Base-by-base conservation (phyloP, 495 filamentous ascomycete genomes). In the Penicillium goetzii region DNA sequence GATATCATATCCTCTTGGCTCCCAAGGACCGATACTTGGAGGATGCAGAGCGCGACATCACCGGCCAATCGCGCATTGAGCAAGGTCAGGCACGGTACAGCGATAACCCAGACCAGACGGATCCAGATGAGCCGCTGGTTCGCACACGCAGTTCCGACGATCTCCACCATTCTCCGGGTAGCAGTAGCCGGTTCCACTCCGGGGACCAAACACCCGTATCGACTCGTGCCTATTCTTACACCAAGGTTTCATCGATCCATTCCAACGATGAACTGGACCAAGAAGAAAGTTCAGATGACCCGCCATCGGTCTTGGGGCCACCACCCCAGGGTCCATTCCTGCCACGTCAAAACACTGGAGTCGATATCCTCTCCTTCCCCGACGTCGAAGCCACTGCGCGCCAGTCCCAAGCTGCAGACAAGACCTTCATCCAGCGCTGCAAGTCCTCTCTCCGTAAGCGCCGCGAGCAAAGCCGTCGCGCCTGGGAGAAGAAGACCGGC, bases 1-100 rank as follows among this genome's bases (percentile, higher is more conserved):
- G 95, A 10, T 97, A 96, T 69, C 92, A 97, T 69, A 86, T 98
- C 45, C 79, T 99, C 17, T 81, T 99, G 9, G 93, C 92, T 17
- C 92, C 92, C 3, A 87, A 89, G 60, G 84, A 87, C 28, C 76
- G 73, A 21, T 83, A 75, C 51, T 52, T 78, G n/a, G 88, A 89
- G 60, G 89, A 90, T 63, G 82, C 81, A 21, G 86, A 89, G 41
- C 83, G 86, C 49, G 80, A 78, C 15, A 73, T 83, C 21, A 61
- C 30, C 2, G 81, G 84, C 41, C 72, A 76, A 15, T 73, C 79
- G 9, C 66, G 65, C 5, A 76, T 88, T 17, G 89, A 92, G 72
- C 85, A 88, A 63, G 91, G 90, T 26, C 82, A 80, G 59, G 77
- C 76, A 28, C 75, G 84, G 66, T 93, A 92, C 74, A 81, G 77